Evolutionary conservation across 2,329 filamentous ascomycete genomes (phyloP).

Genomic region (Colletotrichum magnum): DNA sequence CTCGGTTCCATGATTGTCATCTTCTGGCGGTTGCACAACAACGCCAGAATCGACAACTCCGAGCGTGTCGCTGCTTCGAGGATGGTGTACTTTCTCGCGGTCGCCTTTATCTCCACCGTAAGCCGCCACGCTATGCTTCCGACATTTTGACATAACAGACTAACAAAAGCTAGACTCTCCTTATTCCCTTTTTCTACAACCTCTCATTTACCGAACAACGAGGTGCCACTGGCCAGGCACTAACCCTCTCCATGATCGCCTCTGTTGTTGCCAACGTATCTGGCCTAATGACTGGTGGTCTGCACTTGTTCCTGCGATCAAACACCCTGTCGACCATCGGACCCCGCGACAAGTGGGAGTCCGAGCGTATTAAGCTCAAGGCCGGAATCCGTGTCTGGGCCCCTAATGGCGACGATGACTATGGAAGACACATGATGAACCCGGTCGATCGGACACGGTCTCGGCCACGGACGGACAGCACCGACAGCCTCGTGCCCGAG

Average conservation of each 20-base stretch:
- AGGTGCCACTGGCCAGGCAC: slow-evolving; percentile 54
- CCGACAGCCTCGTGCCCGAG: slow-evolving; percentile 50
- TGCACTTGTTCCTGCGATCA: slow-evolving; percentile 77
- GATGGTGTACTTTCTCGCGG: slow-evolving; percentile 77
- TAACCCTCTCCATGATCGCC: slow-evolving; percentile 72
- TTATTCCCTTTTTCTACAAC: slow-evolving; percentile 75
- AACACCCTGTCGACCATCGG: slow-evolving; percentile 71
- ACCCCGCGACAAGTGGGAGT: slow-evolving; percentile 62
- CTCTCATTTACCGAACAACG: slow-evolving; percentile 61
- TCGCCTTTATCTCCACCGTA: slow-evolving; percentile 72
- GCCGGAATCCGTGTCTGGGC: slow-evolving; percentile 63
- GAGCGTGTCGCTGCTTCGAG: slow-evolving; percentile 76
- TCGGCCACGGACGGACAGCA: slow-evolving; percentile 52
- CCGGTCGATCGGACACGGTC: slow-evolving; percentile 48
- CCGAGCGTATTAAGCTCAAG: slow-evolving; percentile 59
- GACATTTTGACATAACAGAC: slow-evolving; percentile 14
- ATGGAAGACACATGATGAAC: slow-evolving; percentile 53
- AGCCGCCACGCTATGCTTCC: slow-evolving; percentile 45
- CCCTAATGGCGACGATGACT: slow-evolving; percentile 45
- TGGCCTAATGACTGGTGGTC: slow-evolving; percentile 74
- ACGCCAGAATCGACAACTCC: slow-evolving; percentile 67
- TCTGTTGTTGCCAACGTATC: slow-evolving; percentile 77
- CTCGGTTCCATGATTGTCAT: slow-evolving; percentile 66
- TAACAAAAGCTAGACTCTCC: slow-evolving; percentile 62
- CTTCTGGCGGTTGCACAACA: slow-evolving; percentile 69